phyloP scores from a whole-genome alignment of 768 basidiomycete genomes.

The Auricularia sp. region DNA sequence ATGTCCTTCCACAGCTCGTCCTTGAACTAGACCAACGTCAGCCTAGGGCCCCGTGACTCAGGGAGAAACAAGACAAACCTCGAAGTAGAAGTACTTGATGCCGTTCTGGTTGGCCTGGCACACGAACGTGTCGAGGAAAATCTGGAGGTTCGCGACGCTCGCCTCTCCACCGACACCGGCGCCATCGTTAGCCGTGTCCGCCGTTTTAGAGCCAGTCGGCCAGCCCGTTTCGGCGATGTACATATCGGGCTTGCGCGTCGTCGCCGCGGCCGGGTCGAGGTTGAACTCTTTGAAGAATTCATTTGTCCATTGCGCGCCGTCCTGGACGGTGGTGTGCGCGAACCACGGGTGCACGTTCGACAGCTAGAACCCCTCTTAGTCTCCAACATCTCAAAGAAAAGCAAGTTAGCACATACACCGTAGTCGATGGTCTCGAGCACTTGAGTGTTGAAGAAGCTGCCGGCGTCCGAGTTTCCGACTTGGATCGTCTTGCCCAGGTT shows the following conservation, averaged over 20 bases:
- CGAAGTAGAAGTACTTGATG: slow-evolving; percentile 84
- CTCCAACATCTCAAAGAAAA: background rate
- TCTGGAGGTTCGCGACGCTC: slow-evolving; percentile 35
- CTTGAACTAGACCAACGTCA: slow-evolving; percentile 25
- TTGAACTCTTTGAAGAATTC: slow-evolving; percentile 67
- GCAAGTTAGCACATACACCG: slow-evolving; percentile 37
- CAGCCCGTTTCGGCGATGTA: slow-evolving; percentile 94
- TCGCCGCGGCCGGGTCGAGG: slow-evolving; percentile 39
- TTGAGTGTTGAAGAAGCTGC: slow-evolving; percentile 66
- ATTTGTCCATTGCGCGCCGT: slow-evolving; percentile 71
- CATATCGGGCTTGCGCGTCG: slow-evolving; percentile 67
- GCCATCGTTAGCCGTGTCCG: slow-evolving; percentile 37
- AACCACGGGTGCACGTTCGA: slow-evolving; percentile 74
- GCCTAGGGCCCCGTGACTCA: background rate
- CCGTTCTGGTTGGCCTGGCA: slow-evolving; percentile 77
- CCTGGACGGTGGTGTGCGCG: slow-evolving; percentile 19
- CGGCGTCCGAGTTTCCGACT: slow-evolving; percentile 79
- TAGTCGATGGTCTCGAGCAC: slow-evolving; percentile 58
- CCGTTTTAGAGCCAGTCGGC: slow-evolving; percentile 62
- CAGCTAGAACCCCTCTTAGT: slow-evolving; percentile 37
- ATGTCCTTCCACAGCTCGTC: slow-evolving; percentile 76
- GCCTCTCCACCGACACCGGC: slow-evolving; percentile 15
- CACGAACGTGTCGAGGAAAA: slow-evolving; percentile 76
- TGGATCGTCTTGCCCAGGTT: slow-evolving; percentile 49
- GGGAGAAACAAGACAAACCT: slow-evolving; percentile 32